A percentile compares a stretch with the other conserved stretches of the same genome.
Evolutionary conservation across 129 eudicot genomes (phyloP).

Genomic region (Helianthus tuberosus): DNA sequence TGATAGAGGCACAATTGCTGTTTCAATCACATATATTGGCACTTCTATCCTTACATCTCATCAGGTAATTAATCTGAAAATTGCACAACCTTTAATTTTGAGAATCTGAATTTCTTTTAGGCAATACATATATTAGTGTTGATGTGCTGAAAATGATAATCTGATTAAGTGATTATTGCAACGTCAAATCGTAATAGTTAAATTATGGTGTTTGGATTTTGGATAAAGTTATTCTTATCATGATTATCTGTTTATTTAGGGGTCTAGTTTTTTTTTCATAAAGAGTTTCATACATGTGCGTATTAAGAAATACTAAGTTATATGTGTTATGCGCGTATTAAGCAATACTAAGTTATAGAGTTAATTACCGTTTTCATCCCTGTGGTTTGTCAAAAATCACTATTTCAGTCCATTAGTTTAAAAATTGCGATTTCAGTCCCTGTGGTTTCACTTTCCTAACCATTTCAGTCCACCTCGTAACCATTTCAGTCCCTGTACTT

Average conservation of each 20-base stretch:
- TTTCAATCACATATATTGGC: conserved; percentile 39
- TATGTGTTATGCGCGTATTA: neutral
- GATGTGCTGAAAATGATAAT: neutral
- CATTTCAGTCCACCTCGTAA: no score
- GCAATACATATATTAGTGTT: neutral
- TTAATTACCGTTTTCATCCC: no score
- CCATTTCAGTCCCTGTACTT: no score
- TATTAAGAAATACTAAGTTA: no score
- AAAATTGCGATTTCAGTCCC: no score
- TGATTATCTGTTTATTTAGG: neutral
- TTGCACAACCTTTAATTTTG: neutral
- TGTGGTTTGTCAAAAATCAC: no score
- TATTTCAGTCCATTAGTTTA: no score
- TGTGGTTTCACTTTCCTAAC: no score
- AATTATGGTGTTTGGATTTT: neutral
- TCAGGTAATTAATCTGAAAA: conserved; percentile 48
- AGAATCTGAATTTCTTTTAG: neutral
- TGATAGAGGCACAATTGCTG: conserved; percentile 48
- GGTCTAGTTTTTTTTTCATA: neutral
- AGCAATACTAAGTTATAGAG: neutral
- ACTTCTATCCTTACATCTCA: conserved; percentile 32
- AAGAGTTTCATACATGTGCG: neutral
- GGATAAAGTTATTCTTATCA: neutral
- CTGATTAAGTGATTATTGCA: neutral
- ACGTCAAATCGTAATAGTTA: neutral